Percentiles rank a stretch among this genome's conserved stretches.
phyloP scores from a whole-genome alignment of 768 basidiomycete genomes.

The Suillus discolor region DNA sequence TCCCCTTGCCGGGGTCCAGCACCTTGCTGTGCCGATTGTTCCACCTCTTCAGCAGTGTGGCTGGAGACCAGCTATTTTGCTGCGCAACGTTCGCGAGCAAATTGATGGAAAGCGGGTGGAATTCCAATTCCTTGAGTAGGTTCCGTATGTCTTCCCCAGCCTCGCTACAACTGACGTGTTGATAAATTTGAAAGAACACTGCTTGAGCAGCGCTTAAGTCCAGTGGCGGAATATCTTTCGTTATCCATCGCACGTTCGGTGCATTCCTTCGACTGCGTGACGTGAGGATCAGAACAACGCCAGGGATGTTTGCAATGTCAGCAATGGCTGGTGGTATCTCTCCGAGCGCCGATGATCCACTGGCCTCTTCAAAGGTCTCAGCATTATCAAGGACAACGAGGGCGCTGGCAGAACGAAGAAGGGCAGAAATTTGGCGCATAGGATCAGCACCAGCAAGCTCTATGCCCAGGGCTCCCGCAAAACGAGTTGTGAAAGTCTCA shows the following conservation, averaged over 20 bases:
- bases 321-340: not conserved
- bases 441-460: not conserved
- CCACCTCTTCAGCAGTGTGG: not conserved
- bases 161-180: too few species aligned
- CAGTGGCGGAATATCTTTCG: slow-evolving; percentile 1
- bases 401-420: not conserved
- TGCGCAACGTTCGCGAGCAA: slow-evolving; percentile 1
- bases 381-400: slow-evolving; percentile 7
- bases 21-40: not conserved
- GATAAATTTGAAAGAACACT: not conserved
- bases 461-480: not conserved
- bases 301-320: not conserved
- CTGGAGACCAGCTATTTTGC: slow-evolving; percentile 4
- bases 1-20: not conserved
- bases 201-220: not conserved
- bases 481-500: not conserved
- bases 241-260: not conserved
- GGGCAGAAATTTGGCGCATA: not conserved
- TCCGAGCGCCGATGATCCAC: not conserved
- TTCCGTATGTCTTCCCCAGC: not conserved
- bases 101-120: not conserved
- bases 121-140: not conserved
- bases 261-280: not conserved
- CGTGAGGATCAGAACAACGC: slow-evolving; percentile 2
- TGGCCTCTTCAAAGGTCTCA: not conserved